Evolutionary conservation across 2,329 filamentous ascomycete species (phyloP).

Genomic region (Xylariaceae sp.): DNA sequence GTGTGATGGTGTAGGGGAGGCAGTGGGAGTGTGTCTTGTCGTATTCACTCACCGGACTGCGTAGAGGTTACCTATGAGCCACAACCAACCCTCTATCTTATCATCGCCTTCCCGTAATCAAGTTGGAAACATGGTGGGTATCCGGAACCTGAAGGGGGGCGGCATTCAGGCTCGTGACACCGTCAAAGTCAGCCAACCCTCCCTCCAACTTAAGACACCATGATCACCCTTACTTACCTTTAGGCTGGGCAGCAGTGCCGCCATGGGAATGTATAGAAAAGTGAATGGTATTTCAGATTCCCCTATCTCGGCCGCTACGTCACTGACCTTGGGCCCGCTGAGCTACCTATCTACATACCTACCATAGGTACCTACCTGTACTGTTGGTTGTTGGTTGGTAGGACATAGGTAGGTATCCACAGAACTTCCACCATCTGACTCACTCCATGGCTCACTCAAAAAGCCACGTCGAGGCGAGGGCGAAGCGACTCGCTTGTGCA

Average conservation of each 20-base stretch:
- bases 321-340: constrained; percentile 6
- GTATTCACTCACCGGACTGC: constrained; percentile 20
- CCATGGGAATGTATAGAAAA: constrained; percentile 19
- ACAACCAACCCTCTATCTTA: constrained; percentile 23
- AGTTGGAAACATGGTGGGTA: constrained; percentile 15
- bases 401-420: no score
- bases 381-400: no score
- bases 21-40: constrained; percentile 15
- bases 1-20: constrained; percentile 22
- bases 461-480: background rate
- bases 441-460: background rate
- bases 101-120: constrained; percentile 17
- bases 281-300: constrained; percentile 20
- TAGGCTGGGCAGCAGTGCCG: constrained; percentile 9
- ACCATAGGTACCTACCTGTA: background rate
- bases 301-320: constrained; percentile 2
- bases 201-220: constrained; percentile 29
- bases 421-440: constrained; percentile 1
- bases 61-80: constrained; percentile 14
- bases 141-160: constrained; percentile 23
- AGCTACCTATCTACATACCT: constrained; percentile 1
- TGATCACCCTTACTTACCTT: constrained; percentile 22
- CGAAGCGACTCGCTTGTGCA: constrained; percentile 15
- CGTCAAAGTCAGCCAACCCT: constrained; percentile 28
- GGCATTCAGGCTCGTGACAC: constrained; percentile 28